phyloP scores from a whole-genome alignment of 495 filamentous ascomycete genomes.

The Hypoxylon fragiforme region DNA sequence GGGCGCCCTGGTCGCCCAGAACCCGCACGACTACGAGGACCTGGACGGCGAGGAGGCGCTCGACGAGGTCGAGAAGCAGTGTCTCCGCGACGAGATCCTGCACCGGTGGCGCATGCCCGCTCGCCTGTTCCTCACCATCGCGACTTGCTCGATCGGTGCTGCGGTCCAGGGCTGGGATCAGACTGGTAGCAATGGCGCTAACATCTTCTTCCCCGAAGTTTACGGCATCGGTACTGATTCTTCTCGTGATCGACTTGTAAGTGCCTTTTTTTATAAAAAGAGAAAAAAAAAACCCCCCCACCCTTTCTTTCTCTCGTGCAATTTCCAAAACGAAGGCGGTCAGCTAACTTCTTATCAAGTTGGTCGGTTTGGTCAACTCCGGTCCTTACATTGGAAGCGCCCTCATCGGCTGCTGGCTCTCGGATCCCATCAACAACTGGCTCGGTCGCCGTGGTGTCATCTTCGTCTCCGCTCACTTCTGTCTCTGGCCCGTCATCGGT shows the following conservation, averaged over 20 bases:
- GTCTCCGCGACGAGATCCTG: conserved; percentile 58
- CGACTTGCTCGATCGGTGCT: conserved; percentile 72
- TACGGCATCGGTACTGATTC: conserved; percentile 49
- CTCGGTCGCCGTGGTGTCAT: conserved; percentile 70
- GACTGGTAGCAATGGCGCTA: conserved; percentile 76
- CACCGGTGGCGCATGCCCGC: conserved; percentile 68
- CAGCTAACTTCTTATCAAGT: conserved; percentile 15
- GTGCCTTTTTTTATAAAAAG: too few relatives aligned
- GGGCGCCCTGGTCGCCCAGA: conserved; percentile 69
- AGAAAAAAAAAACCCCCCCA: too few relatives aligned
- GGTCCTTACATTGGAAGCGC: conserved; percentile 55
- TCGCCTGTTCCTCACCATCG: conserved; percentile 65
- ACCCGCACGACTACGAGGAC: conserved; percentile 56
- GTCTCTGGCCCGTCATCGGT: conserved; percentile 63
- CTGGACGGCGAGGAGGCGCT: conserved; percentile 56
- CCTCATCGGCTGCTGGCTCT: conserved; percentile 66
- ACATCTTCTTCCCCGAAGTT: conserved; percentile 61
- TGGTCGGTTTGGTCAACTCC: conserved; percentile 57
- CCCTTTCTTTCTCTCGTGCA: conserved; percentile 22
- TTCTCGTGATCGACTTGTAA: conserved; percentile 54
- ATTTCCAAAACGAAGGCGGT: too few relatives aligned
- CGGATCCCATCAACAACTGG: conserved; percentile 69
- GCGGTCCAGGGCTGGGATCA: conserved; percentile 77
- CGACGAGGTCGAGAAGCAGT: conserved; percentile 54
- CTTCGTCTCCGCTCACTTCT: conserved; percentile 67